These are phyloP conservation scores for Prunus armeniaca DNA, from an alignment of 306 rosid genomes.

Conservation along the genomic window DNA sequence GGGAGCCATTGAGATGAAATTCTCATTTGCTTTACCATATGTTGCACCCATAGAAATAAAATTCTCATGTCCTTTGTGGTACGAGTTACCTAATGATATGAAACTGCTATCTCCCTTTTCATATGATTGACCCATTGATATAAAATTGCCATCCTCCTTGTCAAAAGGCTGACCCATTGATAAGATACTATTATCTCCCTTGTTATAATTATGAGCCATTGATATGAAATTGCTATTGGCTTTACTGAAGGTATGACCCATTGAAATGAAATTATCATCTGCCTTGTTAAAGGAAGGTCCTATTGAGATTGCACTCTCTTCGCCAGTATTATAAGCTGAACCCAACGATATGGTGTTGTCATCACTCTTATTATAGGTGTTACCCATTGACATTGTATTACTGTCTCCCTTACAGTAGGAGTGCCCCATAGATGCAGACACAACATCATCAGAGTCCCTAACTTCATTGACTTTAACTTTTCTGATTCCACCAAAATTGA, in stretches of 20 bases:
- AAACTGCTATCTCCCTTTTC: slow-evolving; percentile 56
- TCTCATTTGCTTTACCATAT: slow-evolving; percentile 56
- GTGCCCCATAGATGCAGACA: slow-evolving; percentile 55
- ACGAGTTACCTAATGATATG: slow-evolving; percentile 63
- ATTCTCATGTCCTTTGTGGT: slow-evolving; percentile 58
- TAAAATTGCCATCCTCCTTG: slow-evolving; percentile 65
- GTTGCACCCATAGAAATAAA: slow-evolving; percentile 58
- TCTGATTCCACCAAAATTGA: slow-evolving; percentile 74
- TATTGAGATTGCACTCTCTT: slow-evolving; percentile 43
- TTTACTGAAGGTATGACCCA: slow-evolving; percentile 61
- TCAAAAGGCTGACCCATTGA: slow-evolving; percentile 71
- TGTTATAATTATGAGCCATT: slow-evolving; percentile 70
- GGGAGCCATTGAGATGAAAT: slow-evolving; percentile 59
- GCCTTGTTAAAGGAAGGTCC: slow-evolving; percentile 52
- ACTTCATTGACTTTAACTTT: slow-evolving; percentile 97
- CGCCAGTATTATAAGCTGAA: slow-evolving; percentile 41
- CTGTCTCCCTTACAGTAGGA: slow-evolving; percentile 50
- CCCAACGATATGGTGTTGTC: slow-evolving; percentile 51
- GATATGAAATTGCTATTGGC: slow-evolving; percentile 61
- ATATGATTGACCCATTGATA: slow-evolving; percentile 73
- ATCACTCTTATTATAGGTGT: slow-evolving; percentile 49
- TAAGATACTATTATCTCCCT: slow-evolving; percentile 46
- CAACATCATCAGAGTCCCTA: slow-evolving; percentile 60
- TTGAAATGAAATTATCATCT: slow-evolving; percentile 52
- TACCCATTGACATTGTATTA: slow-evolving; percentile 45